A percentile compares a stretch with the other conserved stretches of the same genome.
These are phyloP conservation scores for Ambrosiella xylebori DNA, from an alignment of 2,329 filamentous ascomycete species.

Conservation along the genomic window DNA sequence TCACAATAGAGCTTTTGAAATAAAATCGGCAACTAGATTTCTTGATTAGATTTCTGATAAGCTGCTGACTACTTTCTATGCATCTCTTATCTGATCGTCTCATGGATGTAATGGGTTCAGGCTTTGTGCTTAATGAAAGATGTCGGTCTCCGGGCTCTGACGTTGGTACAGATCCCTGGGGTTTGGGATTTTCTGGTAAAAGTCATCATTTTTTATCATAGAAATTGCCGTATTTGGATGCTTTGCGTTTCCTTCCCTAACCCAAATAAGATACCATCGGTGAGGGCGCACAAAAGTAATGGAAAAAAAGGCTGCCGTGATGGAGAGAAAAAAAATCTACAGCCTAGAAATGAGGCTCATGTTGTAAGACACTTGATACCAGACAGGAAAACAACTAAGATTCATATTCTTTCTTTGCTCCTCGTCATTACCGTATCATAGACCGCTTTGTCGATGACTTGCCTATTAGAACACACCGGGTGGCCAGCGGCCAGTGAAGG, in stretches of 20 bases:
- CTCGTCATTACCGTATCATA: not conserved
- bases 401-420: no score
- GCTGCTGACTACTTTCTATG: not conserved
- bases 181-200: not conserved
- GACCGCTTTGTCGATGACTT: no score
- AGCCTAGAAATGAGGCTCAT: not conserved
- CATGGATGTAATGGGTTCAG: not conserved
- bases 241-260: not conserved
- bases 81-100: not conserved
- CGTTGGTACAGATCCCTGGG: not conserved
- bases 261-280: not conserved
- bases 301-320: not conserved
- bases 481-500: constrained; percentile 6
- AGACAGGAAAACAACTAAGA: no score
- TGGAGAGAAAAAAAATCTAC: not conserved
- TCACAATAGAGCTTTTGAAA: not conserved
- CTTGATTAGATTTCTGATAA: no score
- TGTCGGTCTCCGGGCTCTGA: not conserved
- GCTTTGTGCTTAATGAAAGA: not conserved
- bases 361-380: not conserved
- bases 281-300: not conserved
- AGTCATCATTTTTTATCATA: not conserved
- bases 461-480: no score
- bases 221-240: not conserved
- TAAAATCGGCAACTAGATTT: no score